Base-by-base conservation (phyloP, 176 grass and related monocot species). In the Hsuehochloa calcarea region DNA sequence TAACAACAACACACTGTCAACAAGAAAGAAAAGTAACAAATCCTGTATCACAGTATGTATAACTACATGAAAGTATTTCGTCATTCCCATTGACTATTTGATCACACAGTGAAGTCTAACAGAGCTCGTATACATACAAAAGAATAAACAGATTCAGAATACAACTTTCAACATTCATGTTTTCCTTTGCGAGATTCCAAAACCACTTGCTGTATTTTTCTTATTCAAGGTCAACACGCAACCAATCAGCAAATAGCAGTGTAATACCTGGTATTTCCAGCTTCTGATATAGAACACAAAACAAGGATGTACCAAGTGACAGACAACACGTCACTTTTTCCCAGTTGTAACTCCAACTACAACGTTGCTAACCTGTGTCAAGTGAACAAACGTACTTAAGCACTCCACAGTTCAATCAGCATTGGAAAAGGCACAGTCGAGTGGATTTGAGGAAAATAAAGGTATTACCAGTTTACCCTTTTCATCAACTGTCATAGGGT, bases 381-480 rank as follows among this genome's bases (percentile, higher is more conserved):
- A 16, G 68, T n/a, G 29, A 77, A 68, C 27, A 74, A 51, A 43
- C 37, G 1, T 14, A 56, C 26, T 68, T 64, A 72, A 72, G 41
- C 9, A 78, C 31, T 55, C 38, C 27, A 73, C 27, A 45, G 29
- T 72, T 60, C 8, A 6, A 52, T 14, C 40, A 69, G 64, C 35
- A 63, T 39, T 75, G 58, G 15, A 78, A 49, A 35, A 55, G 9
- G 55, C 14, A 45, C 37, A 12, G 6, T 19, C 54, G 22, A 66
- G 61, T 23, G 47, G 15, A 79, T 51, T 61, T 61, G 5, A 75
- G 72, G 31, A 65, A 70, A 70, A 68, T 54, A 68, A 82, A 49
- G 38, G 74, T 26, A 84, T 92, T 91, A 98, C 96, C 88, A 98
- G 76, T 82, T 98, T 95, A 85, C 96, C 96, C 69, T 89, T 93